Evolutionary conservation across 306 rosid species (phyloP), one percentile per base, ranked within the genome.

Genomic region (Luffa acutangula): DNA sequence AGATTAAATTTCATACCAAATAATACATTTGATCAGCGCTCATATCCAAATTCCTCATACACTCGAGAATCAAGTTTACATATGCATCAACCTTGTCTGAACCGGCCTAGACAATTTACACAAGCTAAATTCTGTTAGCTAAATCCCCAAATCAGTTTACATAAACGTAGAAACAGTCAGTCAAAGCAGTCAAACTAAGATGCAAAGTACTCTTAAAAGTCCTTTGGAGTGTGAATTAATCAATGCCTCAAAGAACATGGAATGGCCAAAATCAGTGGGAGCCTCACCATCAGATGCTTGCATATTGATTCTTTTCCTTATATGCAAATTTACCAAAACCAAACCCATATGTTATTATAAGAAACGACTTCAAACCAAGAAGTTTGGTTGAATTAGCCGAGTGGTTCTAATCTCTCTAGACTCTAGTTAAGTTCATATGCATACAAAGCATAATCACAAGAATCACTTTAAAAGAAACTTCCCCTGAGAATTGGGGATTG

Each of bases 11-110:
- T 57, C 80, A 57, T 56, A 76, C 80, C 80, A 76, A 39, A 76
- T 21, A 11, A 52, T 37, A 42, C 53, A 56, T 14, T n/a, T 39
- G 51, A 31, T 76, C 69, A 41, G 18, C 46, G 67, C 80, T 57
- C 69, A 53, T 9, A 75, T 76, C 80, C 69, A 76, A 58, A 57
- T 58, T 42, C 80, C 54, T 76, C 80, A 76, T 36, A 76, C 69
- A 76, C 52, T 76, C 53, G 69, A 76, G 69, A 76, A 76, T 57
- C 80, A 76, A 57, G 80, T 76, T 76, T 42, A 76, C 66, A 76
- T 76, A 76, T 20, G 80, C 80, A 76, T 21, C 80, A 76, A 42
- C 69, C 80, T 76, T 76, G 53, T 76, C 41, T 42, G 80, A 76
- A 76, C 80, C 62, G 2, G 78, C 80, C 80, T 56, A 76, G 41